These are phyloP conservation scores for Dryas integrifolia DNA, from an alignment of 331 rosid species.

Conservation along the genomic window DNA sequence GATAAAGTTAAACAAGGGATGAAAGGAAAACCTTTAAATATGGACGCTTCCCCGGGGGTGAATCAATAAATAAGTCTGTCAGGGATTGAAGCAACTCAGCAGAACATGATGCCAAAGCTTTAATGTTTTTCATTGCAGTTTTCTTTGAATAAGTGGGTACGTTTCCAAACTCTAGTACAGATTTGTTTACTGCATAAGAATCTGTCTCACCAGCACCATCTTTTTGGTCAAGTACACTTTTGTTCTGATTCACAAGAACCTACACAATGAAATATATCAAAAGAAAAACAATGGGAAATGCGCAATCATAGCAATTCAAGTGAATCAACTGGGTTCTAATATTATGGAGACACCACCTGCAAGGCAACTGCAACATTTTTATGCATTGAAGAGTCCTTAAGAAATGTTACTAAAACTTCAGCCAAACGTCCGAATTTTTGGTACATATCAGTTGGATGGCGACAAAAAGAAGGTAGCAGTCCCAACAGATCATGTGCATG, in stretches of 20 bases:
- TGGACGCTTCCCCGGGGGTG: slow-evolving; percentile 42
- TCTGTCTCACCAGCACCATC: slow-evolving; percentile 28
- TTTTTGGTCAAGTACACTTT: slow-evolving; percentile 48
- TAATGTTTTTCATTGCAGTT: slow-evolving; percentile 62
- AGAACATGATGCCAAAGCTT: slow-evolving; percentile 67
- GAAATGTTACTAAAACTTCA: slow-evolving; percentile 52
- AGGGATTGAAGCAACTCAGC: slow-evolving; percentile 57
- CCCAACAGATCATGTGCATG: slow-evolving; percentile 60
- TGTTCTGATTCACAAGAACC: slow-evolving; percentile 84
- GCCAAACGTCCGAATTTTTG: slow-evolving; percentile 47
- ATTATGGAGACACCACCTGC: slow-evolving; percentile 51
- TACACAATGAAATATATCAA: slow-evolving; percentile 30
- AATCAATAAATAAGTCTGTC: slow-evolving; percentile 59
- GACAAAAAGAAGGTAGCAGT: slow-evolving; percentile 86
- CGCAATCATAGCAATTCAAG: slow-evolving; percentile 6
- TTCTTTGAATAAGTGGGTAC: slow-evolving; percentile 66
- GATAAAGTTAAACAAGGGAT: slow-evolving; percentile 3
- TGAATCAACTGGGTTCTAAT: slow-evolving; percentile 3
- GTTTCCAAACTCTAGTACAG: slow-evolving; percentile 33
- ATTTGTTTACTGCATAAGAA: slow-evolving; percentile 27
- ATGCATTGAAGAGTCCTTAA: slow-evolving; percentile 65
- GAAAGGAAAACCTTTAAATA: slow-evolving; percentile 58
- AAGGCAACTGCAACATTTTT: slow-evolving; percentile 59
- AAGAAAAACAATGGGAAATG: slow-evolving; percentile 7
- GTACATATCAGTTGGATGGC: slow-evolving; percentile 63